Evolutionary conservation across 2,329 filamentous ascomycete genomes (phyloP).

Genomic region (Basipetospora chlamydospora): DNA sequence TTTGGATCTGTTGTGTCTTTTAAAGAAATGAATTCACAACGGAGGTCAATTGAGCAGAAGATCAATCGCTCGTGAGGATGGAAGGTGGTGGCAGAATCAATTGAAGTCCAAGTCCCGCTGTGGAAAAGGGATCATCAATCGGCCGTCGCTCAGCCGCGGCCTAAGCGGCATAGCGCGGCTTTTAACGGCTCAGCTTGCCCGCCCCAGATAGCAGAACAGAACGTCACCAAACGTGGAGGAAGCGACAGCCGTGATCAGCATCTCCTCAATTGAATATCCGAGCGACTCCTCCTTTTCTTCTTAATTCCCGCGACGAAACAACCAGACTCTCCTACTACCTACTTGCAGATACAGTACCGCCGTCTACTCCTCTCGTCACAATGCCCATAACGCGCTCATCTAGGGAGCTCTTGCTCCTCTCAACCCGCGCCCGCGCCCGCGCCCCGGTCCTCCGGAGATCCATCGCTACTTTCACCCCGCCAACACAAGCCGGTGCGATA

Average conservation of each 20-base stretch:
- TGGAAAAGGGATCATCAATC: constrained; percentile 7
- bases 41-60: background rate
- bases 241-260: background rate
- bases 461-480: constrained; percentile 64
- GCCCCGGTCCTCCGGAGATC: constrained; percentile 19
- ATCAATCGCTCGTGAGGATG: constrained; percentile 1
- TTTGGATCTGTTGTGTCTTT: background rate
- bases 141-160: background rate
- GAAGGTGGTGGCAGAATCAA: background rate
- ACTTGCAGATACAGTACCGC: too few species aligned
- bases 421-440: constrained; percentile 17
- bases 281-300: constrained; percentile 5
- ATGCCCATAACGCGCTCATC: constrained; percentile 36
- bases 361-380: too few species aligned
- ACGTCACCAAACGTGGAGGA: background rate
- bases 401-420: constrained; percentile 27
- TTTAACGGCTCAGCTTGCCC: constrained; percentile 19
- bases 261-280: constrained; percentile 1
- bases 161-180: constrained; percentile 27
- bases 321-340: too few species aligned
- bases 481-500: constrained; percentile 69
- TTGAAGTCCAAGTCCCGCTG: too few species aligned
- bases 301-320: constrained; percentile 10
- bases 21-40: background rate
- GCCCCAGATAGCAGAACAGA: background rate